Base-by-base conservation (phyloP, 106 monocot species). In the Dioscorea dumetorum region DNA sequence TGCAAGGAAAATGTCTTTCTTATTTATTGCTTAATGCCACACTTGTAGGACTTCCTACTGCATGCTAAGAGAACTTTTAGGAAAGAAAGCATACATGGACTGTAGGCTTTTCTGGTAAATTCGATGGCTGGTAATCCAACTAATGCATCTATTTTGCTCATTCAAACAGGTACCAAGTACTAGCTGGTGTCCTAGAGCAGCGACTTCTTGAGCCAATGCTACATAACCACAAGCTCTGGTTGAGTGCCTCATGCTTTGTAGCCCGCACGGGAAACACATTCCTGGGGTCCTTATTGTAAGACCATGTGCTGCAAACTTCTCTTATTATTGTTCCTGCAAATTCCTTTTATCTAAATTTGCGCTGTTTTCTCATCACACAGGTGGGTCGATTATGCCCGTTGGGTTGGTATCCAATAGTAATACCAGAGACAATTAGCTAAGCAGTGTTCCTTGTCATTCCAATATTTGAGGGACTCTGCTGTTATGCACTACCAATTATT, bases 191-290 rank as follows among this genome's bases (percentile, higher is more conserved):
- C 9, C 70, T 93, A 9, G 93, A 93, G 66, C 93, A 93, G 64
- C 75, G 93, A 57, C 81, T 93, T 64, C 18, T 93, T 50, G 93
- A 93, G 69, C 93, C 93, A 9, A 48, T 83, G 51, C 79, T 93
- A 13, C 93, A 93, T 72, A 77, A 79, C 48, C 85, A 77, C 4
- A 93, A 85, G 61, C 75, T 85, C 9, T 10, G 69, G 62, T 59
- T 93, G 23, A 83, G 85, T 70, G 93, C 88, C 8, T 17, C 81
- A 48, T 81, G 93, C 74, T 93, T 93, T 76, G 93, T 85, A 28
- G 93, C 86, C 71, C 88, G 93, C 14, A 93, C 93, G 14, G 93
- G 93, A 68, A 93, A 93, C 76, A 93, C 93, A 33, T 93, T 83
- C 34, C 60, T 93, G 63, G 93, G 93, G 77, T 93, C 93, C 61